Base-by-base conservation (phyloP, 2,329 filamentous ascomycete genomes). In the Beauveria sp. region DNA sequence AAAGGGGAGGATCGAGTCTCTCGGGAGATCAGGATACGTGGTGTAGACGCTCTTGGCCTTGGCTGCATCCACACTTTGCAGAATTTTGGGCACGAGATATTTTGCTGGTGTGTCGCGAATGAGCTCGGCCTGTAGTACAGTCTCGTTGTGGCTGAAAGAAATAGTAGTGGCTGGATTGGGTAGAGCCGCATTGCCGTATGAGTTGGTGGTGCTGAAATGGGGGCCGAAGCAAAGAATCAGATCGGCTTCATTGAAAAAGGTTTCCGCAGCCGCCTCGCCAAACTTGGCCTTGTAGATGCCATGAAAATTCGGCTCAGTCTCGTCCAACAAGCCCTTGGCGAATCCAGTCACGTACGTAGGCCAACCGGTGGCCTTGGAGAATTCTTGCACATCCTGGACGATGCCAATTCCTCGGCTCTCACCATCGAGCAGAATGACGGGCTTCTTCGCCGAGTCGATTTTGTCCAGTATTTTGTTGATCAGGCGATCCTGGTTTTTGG, bases 371-470 rank as follows among this genome's bases (percentile, higher is more conserved):
- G 67, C 44, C 40, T 74, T 68, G 9, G 78, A 73, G 18, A 84
- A 67, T 9, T 72, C 64, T 60, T 81, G 72, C 1, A 80, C 69
- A 5, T 76, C 70, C 0, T 75, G 67, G 0, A 74, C 65, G 37
- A 80, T 74, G n/a, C 72, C 72, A 30, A 78, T 69, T 0, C 73
- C 67, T 47, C 75, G 68, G n/a, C 73, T 75, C 61, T 80, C 76
- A 2, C 80, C 80, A 63, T 84, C 82, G 0, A 82, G 77, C 2
- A 83, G 64, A 55, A 85, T 80, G 51, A 80, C 64, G 0, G 81
- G 81, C 44, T 75, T 74, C 55, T 78, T 77, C 2, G 79, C 74
- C 0, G 66, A 64, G 50, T 79, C 75, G 0, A 84, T 72, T n/a
- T 71, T 74, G 1, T 71, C 68, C 5, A 81, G 50, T 8, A 81